Percentiles rank a stretch among this genome's conserved stretches.
These are phyloP conservation scores for Ganoderma sp. DNA, from an alignment of 1,284 basidiomycete genomes.

Conservation along the genomic window DNA sequence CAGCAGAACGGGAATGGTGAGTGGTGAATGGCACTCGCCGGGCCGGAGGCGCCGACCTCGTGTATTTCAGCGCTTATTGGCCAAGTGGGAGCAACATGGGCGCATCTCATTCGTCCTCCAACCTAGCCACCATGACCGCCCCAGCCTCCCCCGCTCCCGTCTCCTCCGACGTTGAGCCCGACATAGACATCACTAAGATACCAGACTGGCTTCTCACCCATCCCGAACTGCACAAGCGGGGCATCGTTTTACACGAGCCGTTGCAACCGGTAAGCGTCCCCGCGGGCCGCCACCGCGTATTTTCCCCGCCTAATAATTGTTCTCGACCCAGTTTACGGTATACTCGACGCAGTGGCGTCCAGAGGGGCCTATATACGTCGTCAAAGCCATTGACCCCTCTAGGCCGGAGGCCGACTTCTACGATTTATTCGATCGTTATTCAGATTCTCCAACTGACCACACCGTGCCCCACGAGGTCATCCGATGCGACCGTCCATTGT, in stretches of 20 bases:
- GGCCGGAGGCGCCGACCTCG: no score
- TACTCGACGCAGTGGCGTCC: neutral
- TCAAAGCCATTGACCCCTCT: neutral
- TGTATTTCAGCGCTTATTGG: no score
- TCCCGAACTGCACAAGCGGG: neutral
- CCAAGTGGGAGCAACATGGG: no score
- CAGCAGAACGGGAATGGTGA: no score
- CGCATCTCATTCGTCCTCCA: no score
- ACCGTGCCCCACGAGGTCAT: neutral
- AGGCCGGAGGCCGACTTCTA: neutral
- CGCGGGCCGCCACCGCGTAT: neutral
- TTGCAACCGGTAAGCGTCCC: neutral
- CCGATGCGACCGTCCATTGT: neutral
- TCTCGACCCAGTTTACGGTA: neutral
- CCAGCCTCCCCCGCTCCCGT: no score
- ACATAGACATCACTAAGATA: neutral
- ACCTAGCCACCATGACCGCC: no score
- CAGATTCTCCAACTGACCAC: neutral
- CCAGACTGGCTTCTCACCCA: neutral
- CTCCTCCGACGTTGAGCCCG: neutral
- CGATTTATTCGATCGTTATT: neutral
- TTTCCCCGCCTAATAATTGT: neutral
- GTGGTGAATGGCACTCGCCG: no score
- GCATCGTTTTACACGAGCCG: neutral
- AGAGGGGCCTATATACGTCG: neutral